Evolutionary conservation across 805 yeast genomes (phyloP), one percentile per base, ranked within the genome.

Genomic region (Helenozyma baotianmanensis): DNA sequence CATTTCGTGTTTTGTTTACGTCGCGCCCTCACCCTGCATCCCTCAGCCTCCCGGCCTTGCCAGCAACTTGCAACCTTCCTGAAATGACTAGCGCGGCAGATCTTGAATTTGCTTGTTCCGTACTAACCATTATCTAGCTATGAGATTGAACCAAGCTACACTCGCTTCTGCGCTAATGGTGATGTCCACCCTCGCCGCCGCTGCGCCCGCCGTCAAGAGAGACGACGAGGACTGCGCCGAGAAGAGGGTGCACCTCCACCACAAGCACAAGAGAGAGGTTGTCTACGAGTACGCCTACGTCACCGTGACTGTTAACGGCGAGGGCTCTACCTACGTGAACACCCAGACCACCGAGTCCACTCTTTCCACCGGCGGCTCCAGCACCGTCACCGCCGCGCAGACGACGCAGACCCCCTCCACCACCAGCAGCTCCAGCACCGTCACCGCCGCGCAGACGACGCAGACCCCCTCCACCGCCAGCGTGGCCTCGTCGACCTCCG

Each of bases 201-300:
- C 49, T 18, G 46, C 47, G 10, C 44, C 50, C n/a, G 40, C 51
- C 10, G 36, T 30, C 28, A 35, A 35, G 27, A 23, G 37, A 29
- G 38, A 32, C 21, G 45, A 30, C 21, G 38, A 29, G 3, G 42
- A 46, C 35, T 46, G 51, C 23, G 31, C 38, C 13, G 40, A 44
- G 12, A 42, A 40, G 36, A 35, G 38, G 19, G 29, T 33, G 24
- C 84, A 78, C 62, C 68, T 69, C 38, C 82, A 80, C 64, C 80
- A 72, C 62, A 74, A 62, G 55, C 80, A 71, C 59, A 76, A 68
- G 59, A 72, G 77, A 64, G 80, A 74, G 29, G 72, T 70, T 42
- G 81, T 73, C 26, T 64, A 69, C 39, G 73, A 70, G 50, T 69
- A 70, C 42, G 72, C 68, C 22, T 40, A 56, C 41, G 65, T 64